These are phyloP conservation scores for Phoma sp. DNA, from an alignment of 2,329 filamentous ascomycete species.

Conservation along the genomic window DNA sequence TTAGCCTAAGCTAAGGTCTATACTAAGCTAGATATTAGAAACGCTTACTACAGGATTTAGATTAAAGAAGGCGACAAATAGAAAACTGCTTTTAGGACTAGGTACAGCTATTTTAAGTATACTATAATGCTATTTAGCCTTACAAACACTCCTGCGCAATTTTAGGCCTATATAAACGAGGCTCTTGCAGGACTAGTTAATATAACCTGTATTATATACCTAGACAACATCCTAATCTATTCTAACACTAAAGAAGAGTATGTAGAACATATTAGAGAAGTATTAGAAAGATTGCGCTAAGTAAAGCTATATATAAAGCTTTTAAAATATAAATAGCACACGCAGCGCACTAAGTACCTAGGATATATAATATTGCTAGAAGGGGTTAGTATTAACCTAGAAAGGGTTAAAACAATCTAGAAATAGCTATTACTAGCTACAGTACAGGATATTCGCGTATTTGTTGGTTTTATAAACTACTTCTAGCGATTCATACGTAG, in stretches of 20 bases:
- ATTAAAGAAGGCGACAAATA: not conserved
- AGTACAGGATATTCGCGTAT: not conserved
- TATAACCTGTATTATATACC: not conserved
- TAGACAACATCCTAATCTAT: not conserved
- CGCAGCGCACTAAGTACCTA: not conserved
- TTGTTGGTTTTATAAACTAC: not conserved
- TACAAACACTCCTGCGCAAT: not conserved
- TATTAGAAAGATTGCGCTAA: not conserved
- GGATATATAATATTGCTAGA: not conserved
- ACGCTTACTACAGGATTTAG: not conserved
- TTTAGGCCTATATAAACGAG: not conserved
- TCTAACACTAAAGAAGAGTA: not conserved
- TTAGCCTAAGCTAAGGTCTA: not conserved
- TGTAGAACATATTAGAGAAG: not conserved
- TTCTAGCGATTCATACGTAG: not conserved
- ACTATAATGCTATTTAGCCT: not conserved
- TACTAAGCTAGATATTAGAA: not conserved
- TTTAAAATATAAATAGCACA: not conserved
- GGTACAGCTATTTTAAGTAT: not conserved
- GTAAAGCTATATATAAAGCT: not conserved
- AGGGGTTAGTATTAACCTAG: not conserved
- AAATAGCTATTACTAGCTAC: not conserved
- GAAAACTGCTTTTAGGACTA: not conserved
- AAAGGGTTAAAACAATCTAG: not conserved
- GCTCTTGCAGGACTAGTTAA: not conserved